Evolutionary conservation across 345 rosid species (phyloP).

Genomic region (Linum tenue): DNA sequence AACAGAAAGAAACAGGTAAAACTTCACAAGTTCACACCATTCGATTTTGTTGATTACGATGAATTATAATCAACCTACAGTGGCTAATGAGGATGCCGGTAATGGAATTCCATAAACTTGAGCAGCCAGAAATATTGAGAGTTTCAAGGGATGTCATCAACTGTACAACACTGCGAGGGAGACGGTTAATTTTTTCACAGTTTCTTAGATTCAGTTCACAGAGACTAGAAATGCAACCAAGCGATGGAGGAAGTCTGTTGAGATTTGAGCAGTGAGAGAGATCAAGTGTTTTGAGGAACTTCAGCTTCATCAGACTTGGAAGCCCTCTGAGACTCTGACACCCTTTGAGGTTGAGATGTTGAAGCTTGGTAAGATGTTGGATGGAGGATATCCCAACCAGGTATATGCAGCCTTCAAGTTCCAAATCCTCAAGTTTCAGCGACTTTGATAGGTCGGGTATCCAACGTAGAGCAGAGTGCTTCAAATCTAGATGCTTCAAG

Average conservation of each 20-base stretch:
- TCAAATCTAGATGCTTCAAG: background rate
- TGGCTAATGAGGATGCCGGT: background rate
- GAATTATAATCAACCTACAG: background rate
- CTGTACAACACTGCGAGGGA: background rate
- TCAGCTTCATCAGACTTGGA: background rate
- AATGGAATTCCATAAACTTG: background rate
- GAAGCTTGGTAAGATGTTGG: background rate
- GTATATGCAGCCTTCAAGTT: background rate
- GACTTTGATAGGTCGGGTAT: background rate
- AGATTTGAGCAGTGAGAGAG: slow-evolving; percentile 3
- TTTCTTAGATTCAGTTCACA: background rate
- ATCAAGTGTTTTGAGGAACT: background rate
- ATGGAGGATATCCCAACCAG: background rate
- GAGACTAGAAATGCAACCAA: background rate
- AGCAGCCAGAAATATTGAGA: background rate
- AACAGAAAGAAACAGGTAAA: background rate
- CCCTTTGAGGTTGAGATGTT: background rate
- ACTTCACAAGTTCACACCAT: no score
- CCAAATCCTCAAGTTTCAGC: background rate
- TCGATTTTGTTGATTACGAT: background rate
- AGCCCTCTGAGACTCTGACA: background rate
- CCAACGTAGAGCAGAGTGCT: background rate
- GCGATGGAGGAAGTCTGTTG: slow-evolving; percentile 1
- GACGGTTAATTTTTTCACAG: background rate
- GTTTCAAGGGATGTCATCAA: background rate